Conservation (phyloP, 2,329 filamentous ascomycete genomes). For the Coniochaeta pulveracea region DNA sequence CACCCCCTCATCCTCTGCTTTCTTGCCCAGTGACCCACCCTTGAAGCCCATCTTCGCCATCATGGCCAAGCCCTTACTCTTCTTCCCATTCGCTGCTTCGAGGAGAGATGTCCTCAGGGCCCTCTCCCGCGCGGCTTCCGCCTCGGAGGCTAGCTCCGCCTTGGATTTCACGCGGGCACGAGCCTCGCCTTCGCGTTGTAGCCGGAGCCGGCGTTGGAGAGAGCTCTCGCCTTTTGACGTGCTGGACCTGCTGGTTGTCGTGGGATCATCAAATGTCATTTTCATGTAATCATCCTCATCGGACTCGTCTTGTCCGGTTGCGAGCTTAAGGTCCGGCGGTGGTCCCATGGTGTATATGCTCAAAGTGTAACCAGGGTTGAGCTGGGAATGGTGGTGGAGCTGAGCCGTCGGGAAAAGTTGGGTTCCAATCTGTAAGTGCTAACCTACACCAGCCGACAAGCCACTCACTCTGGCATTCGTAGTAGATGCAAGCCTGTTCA, state of each 20-base stretch:
- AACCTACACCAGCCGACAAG: no score
- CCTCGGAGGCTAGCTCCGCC: slow-evolving; percentile 67
- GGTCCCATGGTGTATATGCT: no score
- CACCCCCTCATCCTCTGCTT: slow-evolving; percentile 22
- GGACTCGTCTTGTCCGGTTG: slow-evolving; percentile 5
- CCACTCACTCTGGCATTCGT: no score
- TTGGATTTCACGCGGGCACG: slow-evolving; percentile 67
- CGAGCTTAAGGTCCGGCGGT: no score
- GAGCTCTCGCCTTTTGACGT: slow-evolving; percentile 34
- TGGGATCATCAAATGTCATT: slow-evolving; percentile 71
- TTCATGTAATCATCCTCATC: slow-evolving; percentile 98
- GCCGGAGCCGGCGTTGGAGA: slow-evolving; percentile 39
- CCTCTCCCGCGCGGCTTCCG: slow-evolving; percentile 58
- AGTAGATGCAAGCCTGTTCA: no score
- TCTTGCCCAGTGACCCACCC: slow-evolving; percentile 64
- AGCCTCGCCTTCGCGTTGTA: slow-evolving; percentile 54
- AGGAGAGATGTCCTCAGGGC: slow-evolving; percentile 68
- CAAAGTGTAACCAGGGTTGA: no score
- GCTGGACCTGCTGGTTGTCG: slow-evolving; percentile 31
- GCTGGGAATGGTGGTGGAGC: no score
- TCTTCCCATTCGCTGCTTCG: slow-evolving; percentile 28
- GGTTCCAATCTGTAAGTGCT: no score
- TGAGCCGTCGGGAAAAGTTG: no score
- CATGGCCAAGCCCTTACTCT: slow-evolving; percentile 86
- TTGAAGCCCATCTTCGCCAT: slow-evolving; percentile 94